These are phyloP conservation scores for Saccharomyces kudriavzevii DNA, from an alignment of 805 yeast genomes.

Conservation along the genomic window DNA sequence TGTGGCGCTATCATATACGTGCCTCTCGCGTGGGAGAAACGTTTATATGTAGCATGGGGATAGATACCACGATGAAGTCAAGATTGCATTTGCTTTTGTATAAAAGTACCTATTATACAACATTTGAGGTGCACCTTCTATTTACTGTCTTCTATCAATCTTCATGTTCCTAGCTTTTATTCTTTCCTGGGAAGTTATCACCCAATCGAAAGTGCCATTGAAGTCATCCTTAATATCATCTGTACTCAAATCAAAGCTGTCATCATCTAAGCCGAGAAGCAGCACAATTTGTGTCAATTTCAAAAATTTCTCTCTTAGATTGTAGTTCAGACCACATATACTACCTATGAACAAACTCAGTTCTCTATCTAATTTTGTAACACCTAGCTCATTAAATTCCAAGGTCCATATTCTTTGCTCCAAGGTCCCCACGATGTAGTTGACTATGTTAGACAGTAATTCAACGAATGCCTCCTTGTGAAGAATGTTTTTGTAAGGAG, in stretches of 20 bases:
- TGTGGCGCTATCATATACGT: background rate
- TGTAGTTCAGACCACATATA: slow-evolving; percentile 64
- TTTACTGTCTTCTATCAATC: slow-evolving; percentile 29
- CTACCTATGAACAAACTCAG: slow-evolving; percentile 64
- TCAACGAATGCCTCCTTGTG: slow-evolving; percentile 44
- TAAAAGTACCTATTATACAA: slow-evolving; percentile 1
- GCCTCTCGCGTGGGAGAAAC: no score
- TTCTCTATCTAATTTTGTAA: slow-evolving; percentile 76
- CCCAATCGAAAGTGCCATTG: slow-evolving; percentile 50
- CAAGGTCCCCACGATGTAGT: slow-evolving; percentile 45
- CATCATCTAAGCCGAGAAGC: slow-evolving; percentile 75
- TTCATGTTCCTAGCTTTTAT: slow-evolving; percentile 51
- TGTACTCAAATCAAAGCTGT: slow-evolving; percentile 33
- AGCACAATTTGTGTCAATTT: slow-evolving; percentile 78
- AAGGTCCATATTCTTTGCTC: slow-evolving; percentile 64
- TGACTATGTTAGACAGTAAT: slow-evolving; percentile 43
- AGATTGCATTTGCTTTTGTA: background rate
- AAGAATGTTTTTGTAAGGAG: slow-evolving; percentile 56
- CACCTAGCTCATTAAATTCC: slow-evolving; percentile 73
- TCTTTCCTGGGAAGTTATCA: slow-evolving; percentile 68
- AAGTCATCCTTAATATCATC: slow-evolving; percentile 36
- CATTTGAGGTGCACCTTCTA: background rate
- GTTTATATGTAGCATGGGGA: no score
- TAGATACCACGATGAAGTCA: background rate
- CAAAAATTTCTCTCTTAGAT: slow-evolving; percentile 67